These are phyloP conservation scores for Coniella lustricola DNA, from an alignment of 2,329 filamentous ascomycete species.

Conservation along the genomic window DNA sequence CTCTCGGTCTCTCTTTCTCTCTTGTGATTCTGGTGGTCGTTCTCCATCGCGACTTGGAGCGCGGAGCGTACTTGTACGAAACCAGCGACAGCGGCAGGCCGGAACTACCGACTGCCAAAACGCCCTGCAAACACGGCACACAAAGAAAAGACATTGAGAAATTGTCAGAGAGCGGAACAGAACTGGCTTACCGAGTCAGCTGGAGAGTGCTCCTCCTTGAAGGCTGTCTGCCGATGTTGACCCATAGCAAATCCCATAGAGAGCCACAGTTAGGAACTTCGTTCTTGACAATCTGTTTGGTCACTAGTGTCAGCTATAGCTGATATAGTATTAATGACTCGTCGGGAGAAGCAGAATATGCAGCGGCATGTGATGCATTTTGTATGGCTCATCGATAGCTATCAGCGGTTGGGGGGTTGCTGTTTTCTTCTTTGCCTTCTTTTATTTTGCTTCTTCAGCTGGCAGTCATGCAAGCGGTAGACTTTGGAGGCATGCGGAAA, in stretches of 20 bases:
- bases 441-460: no score
- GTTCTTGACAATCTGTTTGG: background rate
- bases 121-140: background rate
- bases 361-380: no score
- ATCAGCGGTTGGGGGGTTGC: no score
- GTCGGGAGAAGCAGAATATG: no score
- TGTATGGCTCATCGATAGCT: no score
- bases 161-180: background rate
- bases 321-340: background rate
- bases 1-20: no score
- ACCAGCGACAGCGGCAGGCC: background rate
- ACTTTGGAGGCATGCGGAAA: no score
- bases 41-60: background rate
- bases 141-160: background rate
- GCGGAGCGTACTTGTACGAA: background rate
- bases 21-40: no score
- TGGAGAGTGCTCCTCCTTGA: constrained; percentile 33
- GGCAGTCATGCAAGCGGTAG: no score
- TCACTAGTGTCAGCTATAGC: background rate
- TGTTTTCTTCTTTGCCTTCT: no score
- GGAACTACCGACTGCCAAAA: constrained; percentile 7
- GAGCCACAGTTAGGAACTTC: background rate
- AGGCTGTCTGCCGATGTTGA: constrained; percentile 35
- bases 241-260: constrained; percentile 39
- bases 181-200: constrained; percentile 33